Evolutionary conservation across 1,139 yeast genomes (phyloP).

Genomic region (Ashbya aceris): DNA sequence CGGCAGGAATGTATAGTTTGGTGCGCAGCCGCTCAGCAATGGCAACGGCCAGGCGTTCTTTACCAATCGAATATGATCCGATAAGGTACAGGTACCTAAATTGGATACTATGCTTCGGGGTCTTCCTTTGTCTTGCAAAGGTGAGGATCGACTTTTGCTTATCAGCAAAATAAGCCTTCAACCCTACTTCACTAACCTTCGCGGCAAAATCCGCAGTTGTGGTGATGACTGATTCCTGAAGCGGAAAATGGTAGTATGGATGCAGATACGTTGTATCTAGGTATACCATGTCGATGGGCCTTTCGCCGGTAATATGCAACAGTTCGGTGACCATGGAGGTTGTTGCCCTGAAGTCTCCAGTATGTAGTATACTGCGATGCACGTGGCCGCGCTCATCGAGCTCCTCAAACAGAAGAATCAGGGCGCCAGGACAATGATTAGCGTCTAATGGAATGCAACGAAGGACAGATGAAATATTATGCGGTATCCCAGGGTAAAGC

Average conservation of each 20-base stretch:
- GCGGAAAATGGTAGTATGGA: constrained; percentile 67
- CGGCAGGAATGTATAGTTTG: constrained; percentile 16
- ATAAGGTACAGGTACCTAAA: constrained; percentile 49
- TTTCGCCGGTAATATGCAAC: constrained; percentile 20
- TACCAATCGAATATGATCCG: constrained; percentile 91
- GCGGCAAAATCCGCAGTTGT: constrained; percentile 47
- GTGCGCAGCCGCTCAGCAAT: constrained; percentile 19
- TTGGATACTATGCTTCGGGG: constrained; percentile 5
- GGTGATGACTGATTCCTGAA: constrained; percentile 58
- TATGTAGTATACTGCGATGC: constrained; percentile 48
- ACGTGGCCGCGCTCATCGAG: constrained; percentile 20
- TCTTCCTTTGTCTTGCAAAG: constrained; percentile 3
- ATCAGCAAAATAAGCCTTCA: constrained; percentile 25
- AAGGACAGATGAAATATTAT: constrained; percentile 37
- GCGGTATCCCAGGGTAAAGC: constrained; percentile 37
- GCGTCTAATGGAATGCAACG: constrained; percentile 67
- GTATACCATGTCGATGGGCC: constrained; percentile 47
- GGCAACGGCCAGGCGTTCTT: constrained; percentile 66
- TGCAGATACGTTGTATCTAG: constrained; percentile 84
- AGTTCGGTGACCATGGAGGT: constrained; percentile 24
- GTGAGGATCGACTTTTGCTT: constrained; percentile 34
- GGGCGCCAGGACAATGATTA: constrained; percentile 95
- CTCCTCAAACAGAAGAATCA: constrained; percentile 63
- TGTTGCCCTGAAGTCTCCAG: constrained; percentile 85
- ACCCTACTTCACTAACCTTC: constrained; percentile 24